phyloP scores from a whole-genome alignment of 306 rosid genomes.

The Quercus aquifolioides region DNA sequence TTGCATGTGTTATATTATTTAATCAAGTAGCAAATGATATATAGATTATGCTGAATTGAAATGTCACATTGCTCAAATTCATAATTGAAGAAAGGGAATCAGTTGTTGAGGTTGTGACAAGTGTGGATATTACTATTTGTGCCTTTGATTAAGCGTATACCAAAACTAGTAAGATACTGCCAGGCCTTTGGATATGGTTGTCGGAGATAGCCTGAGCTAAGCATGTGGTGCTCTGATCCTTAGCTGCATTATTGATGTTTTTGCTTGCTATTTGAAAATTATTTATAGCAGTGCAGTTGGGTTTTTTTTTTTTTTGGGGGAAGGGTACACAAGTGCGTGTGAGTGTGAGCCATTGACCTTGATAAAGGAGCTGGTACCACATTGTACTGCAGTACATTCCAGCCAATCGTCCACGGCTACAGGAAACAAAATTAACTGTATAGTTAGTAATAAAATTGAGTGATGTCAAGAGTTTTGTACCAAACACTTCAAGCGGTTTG shows the following conservation, averaged over 20 bases:
- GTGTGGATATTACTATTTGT: not conserved
- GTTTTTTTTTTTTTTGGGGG: not conserved
- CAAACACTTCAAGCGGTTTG: accelerated
- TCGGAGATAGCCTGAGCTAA: conserved; percentile 27
- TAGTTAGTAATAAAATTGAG: no score
- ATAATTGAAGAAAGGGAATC: not conserved
- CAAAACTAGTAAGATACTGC: conserved; percentile 23
- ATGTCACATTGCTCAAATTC: not conserved
- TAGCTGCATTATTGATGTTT: conserved; percentile 27
- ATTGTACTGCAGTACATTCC: not conserved
- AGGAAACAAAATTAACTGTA: no score
- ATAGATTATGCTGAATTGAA: not conserved
- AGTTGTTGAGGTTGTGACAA: not conserved
- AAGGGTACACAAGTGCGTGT: not conserved
- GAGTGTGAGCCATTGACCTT: not conserved
- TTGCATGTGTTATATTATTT: not conserved
- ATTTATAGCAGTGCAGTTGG: not conserved
- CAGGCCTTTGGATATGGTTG: conserved; percentile 36
- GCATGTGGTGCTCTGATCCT: conserved; percentile 44
- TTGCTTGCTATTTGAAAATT: not conserved
- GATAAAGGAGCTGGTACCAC: not conserved
- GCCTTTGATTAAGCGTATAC: conserved; percentile 9
- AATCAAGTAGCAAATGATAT: not conserved
- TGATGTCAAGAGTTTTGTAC: accelerated
- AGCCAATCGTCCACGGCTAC: not conserved